Conservation (phyloP, 331 rosid genomes). For the Malus hybrid region DNA sequence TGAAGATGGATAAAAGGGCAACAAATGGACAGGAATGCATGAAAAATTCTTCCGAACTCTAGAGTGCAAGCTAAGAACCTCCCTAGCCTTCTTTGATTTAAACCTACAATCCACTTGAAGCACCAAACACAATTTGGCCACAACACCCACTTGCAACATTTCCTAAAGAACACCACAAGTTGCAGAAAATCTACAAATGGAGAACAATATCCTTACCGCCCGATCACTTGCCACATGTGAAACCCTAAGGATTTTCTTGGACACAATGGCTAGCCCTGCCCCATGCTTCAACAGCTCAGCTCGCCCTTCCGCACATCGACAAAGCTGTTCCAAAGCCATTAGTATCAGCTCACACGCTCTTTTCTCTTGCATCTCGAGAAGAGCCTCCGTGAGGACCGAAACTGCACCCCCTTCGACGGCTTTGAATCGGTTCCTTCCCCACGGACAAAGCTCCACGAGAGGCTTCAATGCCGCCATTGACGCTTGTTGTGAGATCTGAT, state of each 20-base stretch:
- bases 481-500: conserved; percentile 50
- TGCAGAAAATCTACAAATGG: conserved; percentile 49
- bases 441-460: conserved; percentile 55
- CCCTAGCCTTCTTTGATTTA: conserved; percentile 65
- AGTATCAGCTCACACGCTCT: conserved; percentile 45
- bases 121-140: conserved; percentile 72
- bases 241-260: conserved; percentile 71
- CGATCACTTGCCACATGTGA: conserved; percentile 60
- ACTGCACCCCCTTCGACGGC: conserved; percentile 58
- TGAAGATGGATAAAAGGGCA: conserved; percentile 44
- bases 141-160: conserved; percentile 70
- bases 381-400: conserved; percentile 39
- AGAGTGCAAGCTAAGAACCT: conserved; percentile 58
- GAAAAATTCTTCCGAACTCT: conserved; percentile 61
- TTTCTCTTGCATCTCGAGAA: conserved; percentile 32
- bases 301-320: conserved; percentile 78
- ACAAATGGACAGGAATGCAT: conserved; percentile 56
- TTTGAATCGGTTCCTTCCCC: conserved; percentile 83
- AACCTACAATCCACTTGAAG: conserved; percentile 51
- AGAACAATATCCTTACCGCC: conserved; percentile 57
- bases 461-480: conserved; percentile 65
- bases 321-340: conserved; percentile 52
- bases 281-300: conserved; percentile 59
- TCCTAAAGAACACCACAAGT: conserved; percentile 50
- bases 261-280: conserved; percentile 64